Conservation (phyloP, 352 stramenopile genomes). For the Aphanomyces invadans region DNA sequence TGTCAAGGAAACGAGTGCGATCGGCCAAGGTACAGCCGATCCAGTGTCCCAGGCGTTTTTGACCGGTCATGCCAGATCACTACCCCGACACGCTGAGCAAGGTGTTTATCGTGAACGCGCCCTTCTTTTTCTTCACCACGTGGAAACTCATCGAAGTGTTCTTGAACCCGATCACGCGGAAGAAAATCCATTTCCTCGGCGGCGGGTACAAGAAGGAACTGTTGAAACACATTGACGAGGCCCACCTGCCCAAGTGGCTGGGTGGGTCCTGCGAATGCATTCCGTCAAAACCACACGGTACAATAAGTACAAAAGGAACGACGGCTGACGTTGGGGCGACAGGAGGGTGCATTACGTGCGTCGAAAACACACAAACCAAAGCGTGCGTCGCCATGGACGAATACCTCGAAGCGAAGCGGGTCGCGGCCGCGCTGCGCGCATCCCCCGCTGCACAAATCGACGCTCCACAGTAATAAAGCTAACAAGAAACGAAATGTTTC, state of each 20-base stretch:
- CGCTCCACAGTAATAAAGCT: too few species aligned
- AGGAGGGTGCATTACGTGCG: slow-evolving; percentile 21
- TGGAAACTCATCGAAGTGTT: slow-evolving; percentile 71
- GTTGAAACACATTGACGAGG: slow-evolving; percentile 7
- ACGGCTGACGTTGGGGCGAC: not conserved
- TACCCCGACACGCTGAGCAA: slow-evolving; percentile 75
- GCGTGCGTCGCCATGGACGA: slow-evolving; percentile 9
- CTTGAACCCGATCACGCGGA: slow-evolving; percentile 62
- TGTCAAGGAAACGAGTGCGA: slow-evolving; percentile 17
- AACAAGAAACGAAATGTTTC: too few species aligned
- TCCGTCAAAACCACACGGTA: slow-evolving; percentile 12
- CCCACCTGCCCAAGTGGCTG: slow-evolving; percentile 18
- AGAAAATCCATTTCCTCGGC: slow-evolving; percentile 76
- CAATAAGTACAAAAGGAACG: not conserved
- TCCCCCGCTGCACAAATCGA: too few species aligned
- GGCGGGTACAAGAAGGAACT: slow-evolving; percentile 12
- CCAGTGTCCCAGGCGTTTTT: not conserved
- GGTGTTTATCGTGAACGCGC: slow-evolving; percentile 73
- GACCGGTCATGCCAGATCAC: too few species aligned
- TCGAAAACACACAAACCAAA: slow-evolving; percentile 14
- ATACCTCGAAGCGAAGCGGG: not conserved
- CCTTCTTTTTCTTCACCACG: slow-evolving; percentile 72
- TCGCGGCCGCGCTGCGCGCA: not conserved
- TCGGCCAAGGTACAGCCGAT: slow-evolving; percentile 13
- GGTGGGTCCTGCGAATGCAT: slow-evolving; percentile 23